Base-by-base conservation (phyloP, 352 stramenopile species). In the Globisporangium nagaii region DNA sequence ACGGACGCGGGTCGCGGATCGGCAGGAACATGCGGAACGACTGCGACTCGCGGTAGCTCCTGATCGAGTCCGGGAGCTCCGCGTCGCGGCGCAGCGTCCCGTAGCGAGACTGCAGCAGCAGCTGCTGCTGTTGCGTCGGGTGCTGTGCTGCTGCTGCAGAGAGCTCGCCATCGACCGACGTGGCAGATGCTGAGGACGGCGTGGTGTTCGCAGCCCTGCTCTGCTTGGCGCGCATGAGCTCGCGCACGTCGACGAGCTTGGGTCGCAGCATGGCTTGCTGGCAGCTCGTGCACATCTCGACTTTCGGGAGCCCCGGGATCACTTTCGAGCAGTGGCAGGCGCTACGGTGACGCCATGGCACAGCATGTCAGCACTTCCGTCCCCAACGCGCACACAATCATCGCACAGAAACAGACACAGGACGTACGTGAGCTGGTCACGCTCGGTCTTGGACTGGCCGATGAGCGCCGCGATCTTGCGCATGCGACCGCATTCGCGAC, bases 11-110 rank as follows among this genome's bases (percentile, higher is more conserved):
- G 32, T 85, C 70, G 40, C 66, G 70, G 56, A 86, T 84, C 30
- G 73, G 73, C 36, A 82, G 39, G 22, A 86, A 60, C 75, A 86
- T 86, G 40, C 75, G 69, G 45, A 79, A 77, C 36, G 75, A 86
- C 43, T 74, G 62, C 32, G 68, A 63, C 32, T 84, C 73, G n/a
- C 53, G 30, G 53, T 84, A 79, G 44, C 66, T 73, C 31, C 50
- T 45, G 15, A 63, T 31, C n/a, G 32, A 49, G 4, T 60, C 64
- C 6, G 70, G 61, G 11, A 75, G 25, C 34, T 79, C 65, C 0
- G 71, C 73, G 32, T 81, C 73, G 24, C 27, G 35, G 15, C 70
- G 66, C 27, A 57, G 63, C 8, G 63, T 67, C 24, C 70, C 70
- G 19, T 62, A 66, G 12, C 70, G 67, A 31, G 64, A 65, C 53